These are phyloP conservation scores for Apostasia shenzhenica DNA, from an alignment of 106 monocot species.

Conservation along the genomic window DNA sequence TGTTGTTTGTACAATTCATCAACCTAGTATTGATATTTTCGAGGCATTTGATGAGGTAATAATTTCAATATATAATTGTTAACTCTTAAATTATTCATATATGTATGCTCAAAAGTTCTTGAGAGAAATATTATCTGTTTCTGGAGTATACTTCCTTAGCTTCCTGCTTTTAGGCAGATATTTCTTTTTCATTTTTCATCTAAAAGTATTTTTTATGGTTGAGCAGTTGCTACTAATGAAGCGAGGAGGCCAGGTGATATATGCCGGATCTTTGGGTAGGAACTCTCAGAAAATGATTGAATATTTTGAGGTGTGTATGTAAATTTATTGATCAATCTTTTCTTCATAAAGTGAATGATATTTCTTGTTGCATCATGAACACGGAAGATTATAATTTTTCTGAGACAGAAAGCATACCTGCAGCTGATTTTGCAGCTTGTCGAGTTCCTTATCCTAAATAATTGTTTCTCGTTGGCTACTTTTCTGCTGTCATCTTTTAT, in stretches of 20 bases:
- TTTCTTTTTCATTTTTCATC: neutral
- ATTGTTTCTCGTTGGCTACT: too few species aligned
- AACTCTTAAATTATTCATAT: neutral
- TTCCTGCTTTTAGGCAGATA: neutral
- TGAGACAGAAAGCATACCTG: too few species aligned
- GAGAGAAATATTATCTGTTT: slow-evolving; percentile 1
- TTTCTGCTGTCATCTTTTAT: too few species aligned
- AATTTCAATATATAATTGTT: neutral
- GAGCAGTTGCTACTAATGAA: slow-evolving; percentile 67
- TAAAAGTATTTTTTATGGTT: neutral
- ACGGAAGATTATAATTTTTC: too few species aligned
- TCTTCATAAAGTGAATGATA: neutral
- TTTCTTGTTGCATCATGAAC: too few species aligned
- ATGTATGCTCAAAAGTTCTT: neutral
- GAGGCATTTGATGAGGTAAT: slow-evolving; percentile 82
- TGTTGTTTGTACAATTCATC: slow-evolving; percentile 73
- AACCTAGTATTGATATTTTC: slow-evolving; percentile 81
- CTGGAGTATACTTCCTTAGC: neutral
- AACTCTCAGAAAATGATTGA: slow-evolving; percentile 55
- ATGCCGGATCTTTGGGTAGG: slow-evolving; percentile 51
- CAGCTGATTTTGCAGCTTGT: too few species aligned
- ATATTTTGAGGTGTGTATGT: slow-evolving; percentile 60
- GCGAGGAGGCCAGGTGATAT: slow-evolving; percentile 70
- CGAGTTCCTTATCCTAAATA: too few species aligned
- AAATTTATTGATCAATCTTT: neutral